Evolutionary conservation across 208 protist species (phyloP), one percentile per base, ranked within the genome.

Genomic region (Leishmania lainsoni): DNA sequence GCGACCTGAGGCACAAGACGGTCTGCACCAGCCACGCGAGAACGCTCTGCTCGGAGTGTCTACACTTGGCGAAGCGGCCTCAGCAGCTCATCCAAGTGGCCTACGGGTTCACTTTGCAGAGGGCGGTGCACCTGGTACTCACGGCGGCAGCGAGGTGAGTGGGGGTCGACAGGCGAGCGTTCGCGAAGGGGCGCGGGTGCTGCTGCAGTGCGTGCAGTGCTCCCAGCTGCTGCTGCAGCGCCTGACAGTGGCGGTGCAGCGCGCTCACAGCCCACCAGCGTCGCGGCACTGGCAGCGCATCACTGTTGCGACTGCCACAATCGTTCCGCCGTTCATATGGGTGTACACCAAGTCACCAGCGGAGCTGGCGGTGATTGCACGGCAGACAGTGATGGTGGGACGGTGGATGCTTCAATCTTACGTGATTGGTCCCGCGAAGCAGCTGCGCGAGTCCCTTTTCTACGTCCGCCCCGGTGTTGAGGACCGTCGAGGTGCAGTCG

Each of bases 401-500:
- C 72, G 65, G 35, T 78, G 83, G 39, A n/a, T 96, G n/a, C 54
- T 85, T 45, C 77, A 58, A 42, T 88, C 78, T 56, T 97, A 94
- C 80, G 75, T 94, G 74, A 26, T 91, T 48, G 77, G 89, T 52
- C 91, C 91, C 0, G 54, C 90, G 5, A 26, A 69, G 74, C 86
- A 93, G 79, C 76, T 97, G 75, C 77, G 68, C 17, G 83, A 89
- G 75, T 87, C 87, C 17, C 59, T 97, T 68, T 89, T 90, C 54
- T 90, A 87, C 78, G 81, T 89, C 39, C 90, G 93, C 4, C 89
- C 90, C 4, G 90, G 91, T 16, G 92, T 93, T 22, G 83, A 93
- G 76, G 90, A 93, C 49, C 90, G 91, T 29, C 89, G 87, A 35
- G 76, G 83, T 17, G 83, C 86, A 29, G 85, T 92, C 58, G 89